A percentile compares a stretch with the other conserved stretches of the same genome.
phyloP scores from a whole-genome alignment of 805 yeast species.

The Lipomyces sp. region DNA sequence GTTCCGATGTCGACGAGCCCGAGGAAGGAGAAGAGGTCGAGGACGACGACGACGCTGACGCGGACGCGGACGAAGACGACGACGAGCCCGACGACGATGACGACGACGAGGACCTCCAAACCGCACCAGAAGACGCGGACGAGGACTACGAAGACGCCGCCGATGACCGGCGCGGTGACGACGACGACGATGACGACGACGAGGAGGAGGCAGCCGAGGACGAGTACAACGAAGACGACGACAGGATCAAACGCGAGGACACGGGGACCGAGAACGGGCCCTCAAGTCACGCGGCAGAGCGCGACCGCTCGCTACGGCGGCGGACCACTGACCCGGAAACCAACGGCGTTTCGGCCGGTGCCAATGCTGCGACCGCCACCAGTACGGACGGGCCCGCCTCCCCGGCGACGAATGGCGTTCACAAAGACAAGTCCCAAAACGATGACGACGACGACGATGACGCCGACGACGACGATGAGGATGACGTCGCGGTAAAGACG shows the following conservation, averaged over 20 bases:
- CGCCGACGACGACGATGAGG: constrained; percentile 35
- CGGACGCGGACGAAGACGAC: constrained; percentile 37
- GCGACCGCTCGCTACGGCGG: no score
- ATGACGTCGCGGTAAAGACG: no score
- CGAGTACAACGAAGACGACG: constrained; percentile 30
- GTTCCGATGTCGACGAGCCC: constrained; percentile 29
- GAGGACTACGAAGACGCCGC: constrained; percentile 26
- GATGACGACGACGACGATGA: constrained; percentile 29
- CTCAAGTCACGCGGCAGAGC: no score
- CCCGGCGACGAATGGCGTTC: no score
- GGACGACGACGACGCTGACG: constrained; percentile 29
- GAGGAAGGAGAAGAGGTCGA: constrained; percentile 31
- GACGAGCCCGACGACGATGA: constrained; percentile 32
- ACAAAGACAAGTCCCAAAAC: background rate
- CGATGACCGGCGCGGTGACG: constrained; percentile 31
- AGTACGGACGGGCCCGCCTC: no score
- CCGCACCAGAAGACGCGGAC: constrained; percentile 30
- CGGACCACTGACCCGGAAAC: no score
- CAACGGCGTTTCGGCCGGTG: no score
- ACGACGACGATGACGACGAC: constrained; percentile 34
- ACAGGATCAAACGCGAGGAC: constrained; percentile 8
- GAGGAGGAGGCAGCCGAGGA: constrained; percentile 37
- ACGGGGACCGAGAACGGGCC: no score
- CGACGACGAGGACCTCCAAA: constrained; percentile 38
- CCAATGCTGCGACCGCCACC: no score